These are phyloP conservation scores for Plectranthus barbatus DNA, from an alignment of 257 asterid genomes.

Conservation along the genomic window DNA sequence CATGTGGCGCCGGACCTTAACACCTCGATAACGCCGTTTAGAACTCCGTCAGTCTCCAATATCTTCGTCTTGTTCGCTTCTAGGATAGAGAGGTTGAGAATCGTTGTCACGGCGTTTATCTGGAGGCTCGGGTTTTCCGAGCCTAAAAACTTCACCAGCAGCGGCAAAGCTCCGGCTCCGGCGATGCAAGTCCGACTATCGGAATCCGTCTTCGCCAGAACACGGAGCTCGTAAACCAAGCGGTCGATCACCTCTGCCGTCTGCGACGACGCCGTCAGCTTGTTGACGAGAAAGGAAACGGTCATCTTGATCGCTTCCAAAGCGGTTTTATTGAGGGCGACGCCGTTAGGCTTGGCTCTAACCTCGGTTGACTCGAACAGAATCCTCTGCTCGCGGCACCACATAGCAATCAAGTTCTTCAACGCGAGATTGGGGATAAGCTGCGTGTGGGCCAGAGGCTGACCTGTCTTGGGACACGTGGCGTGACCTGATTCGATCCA, in stretches of 20 bases:
- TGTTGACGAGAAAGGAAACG: conserved; percentile 50
- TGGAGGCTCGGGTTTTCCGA: conserved; percentile 68
- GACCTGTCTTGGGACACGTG: conserved; percentile 92
- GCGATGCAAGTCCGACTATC: conserved; percentile 72
- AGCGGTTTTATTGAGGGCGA: conserved; percentile 49
- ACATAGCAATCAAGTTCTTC: conserved; percentile 64
- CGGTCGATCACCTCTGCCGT: conserved; percentile 42
- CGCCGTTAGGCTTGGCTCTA: conserved; percentile 26
- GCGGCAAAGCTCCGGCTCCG: conserved; percentile 70
- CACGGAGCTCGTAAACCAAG: conserved; percentile 69
- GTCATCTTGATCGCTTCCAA: conserved; percentile 81
- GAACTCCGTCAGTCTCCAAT: conserved; percentile 76
- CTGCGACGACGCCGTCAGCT: conserved; percentile 48
- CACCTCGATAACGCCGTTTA: conserved; percentile 68
- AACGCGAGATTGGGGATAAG: conserved; percentile 52
- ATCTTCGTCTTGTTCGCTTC: conserved; percentile 69
- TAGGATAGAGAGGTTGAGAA: conserved; percentile 71
- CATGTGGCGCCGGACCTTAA: conserved; percentile 70
- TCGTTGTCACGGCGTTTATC: conserved; percentile 73
- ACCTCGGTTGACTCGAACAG: conserved; percentile 48
- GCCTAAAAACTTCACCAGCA: conserved; percentile 43
- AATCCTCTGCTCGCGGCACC: conserved; percentile 84
- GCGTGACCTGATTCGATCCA: conserved; percentile 85
- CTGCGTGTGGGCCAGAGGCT: conserved; percentile 49
- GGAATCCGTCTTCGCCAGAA: conserved; percentile 66